Evolutionary conservation across 1,139 yeast species (phyloP).

Genomic region (Hansenula sp.): DNA sequence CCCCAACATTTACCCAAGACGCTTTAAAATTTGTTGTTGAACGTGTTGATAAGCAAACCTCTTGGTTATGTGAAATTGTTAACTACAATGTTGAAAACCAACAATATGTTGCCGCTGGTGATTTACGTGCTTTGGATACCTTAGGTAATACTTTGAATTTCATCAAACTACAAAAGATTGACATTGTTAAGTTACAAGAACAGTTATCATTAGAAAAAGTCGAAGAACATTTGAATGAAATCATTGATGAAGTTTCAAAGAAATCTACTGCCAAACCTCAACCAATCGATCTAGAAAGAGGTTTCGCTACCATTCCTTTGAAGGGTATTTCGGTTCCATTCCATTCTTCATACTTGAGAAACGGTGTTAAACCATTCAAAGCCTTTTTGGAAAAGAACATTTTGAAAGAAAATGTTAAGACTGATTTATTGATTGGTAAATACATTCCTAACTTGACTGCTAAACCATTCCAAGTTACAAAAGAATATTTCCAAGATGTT

Average conservation of each 20-base stretch:
- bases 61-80: constrained; percentile 96
- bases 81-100: constrained; percentile 97
- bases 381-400: constrained; percentile 95
- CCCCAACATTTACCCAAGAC: constrained; percentile 84
- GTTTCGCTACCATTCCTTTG: constrained; percentile 96
- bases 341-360: constrained; percentile 96
- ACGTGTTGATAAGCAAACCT: constrained; percentile 75
- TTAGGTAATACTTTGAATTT: constrained; percentile 91
- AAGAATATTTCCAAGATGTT: constrained; percentile 95
- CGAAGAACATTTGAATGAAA: constrained; percentile 80
- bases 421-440: constrained; percentile 87
- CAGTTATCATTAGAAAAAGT: constrained; percentile 83
- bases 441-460: constrained; percentile 99
- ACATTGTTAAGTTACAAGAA: constrained; percentile 82
- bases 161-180: constrained; percentile 89
- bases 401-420: constrained; percentile 91
- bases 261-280: constrained; percentile 85
- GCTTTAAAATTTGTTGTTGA: constrained; percentile 95
- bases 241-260: constrained; percentile 78
- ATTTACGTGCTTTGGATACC: constrained; percentile 89
- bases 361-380: constrained; percentile 99
- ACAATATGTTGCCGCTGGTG: constrained; percentile 99
- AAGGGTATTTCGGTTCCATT: constrained; percentile 98
- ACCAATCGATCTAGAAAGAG: constrained; percentile 96
- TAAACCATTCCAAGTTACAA: constrained; percentile 91